Conservation (phyloP, 2,329 filamentous ascomycete species). For the Coniochaeta sp. region DNA sequence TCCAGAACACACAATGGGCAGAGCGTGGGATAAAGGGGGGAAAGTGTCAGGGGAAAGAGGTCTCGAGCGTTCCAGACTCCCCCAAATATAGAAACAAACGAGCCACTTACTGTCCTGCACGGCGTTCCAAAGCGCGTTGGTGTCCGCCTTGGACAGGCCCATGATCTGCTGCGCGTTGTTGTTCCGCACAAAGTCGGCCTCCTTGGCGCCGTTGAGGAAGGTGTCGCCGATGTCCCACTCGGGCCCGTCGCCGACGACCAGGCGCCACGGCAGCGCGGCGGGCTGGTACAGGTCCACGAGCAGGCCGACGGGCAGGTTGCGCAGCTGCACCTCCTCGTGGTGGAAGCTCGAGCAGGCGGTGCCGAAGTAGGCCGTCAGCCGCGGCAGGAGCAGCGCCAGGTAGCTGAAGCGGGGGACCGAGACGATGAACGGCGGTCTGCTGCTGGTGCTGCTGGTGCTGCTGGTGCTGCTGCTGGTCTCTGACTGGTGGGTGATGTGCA, state of each 20-base stretch:
- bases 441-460: constrained; percentile 27
- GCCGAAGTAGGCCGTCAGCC: constrained; percentile 45
- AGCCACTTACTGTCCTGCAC: constrained; percentile 59
- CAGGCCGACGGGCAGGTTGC: constrained; percentile 45
- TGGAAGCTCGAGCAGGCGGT: constrained; percentile 51
- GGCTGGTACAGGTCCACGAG: constrained; percentile 52
- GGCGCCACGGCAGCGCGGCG: constrained; percentile 40
- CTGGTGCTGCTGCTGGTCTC: constrained; percentile 30
- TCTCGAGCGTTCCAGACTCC: background rate
- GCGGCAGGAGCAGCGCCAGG: constrained; percentile 48
- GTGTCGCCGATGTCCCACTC: constrained; percentile 56
- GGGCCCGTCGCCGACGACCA: constrained; percentile 45
- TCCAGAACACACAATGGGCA: too few relatives aligned
- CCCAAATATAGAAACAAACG: background rate
- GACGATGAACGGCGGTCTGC: constrained; percentile 38
- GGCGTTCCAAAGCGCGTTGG: constrained; percentile 72
- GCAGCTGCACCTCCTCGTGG: constrained; percentile 45
- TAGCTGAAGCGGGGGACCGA: constrained; percentile 53
- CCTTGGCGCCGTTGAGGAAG: constrained; percentile 58
- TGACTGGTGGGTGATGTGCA: constrained; percentile 45
- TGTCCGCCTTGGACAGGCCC: constrained; percentile 78
- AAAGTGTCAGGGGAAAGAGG: background rate
- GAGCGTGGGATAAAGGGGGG: too few relatives aligned
- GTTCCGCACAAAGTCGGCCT: constrained; percentile 81
- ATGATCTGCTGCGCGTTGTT: constrained; percentile 87